Evolutionary conservation across 2,329 filamentous ascomycete genomes (phyloP).

Genomic region (Tolypocladium inflatum): DNA sequence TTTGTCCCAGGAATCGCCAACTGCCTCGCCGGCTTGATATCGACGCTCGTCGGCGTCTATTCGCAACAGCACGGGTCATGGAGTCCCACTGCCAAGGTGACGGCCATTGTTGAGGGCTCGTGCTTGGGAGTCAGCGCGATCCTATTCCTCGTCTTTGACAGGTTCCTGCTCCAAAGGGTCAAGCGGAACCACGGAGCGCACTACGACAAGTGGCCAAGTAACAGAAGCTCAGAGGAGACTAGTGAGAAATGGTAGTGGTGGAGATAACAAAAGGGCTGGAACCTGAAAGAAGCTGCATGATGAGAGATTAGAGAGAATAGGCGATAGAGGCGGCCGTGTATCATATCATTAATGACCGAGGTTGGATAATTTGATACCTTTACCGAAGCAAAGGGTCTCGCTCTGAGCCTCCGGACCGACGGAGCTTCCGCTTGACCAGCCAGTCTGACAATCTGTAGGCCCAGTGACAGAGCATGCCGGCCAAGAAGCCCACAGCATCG

Average conservation of each 20-base stretch:
- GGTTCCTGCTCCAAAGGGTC: slow-evolving; percentile 19
- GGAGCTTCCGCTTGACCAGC: slow-evolving; percentile 26
- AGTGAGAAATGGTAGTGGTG: neutral
- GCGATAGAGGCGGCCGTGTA: neutral
- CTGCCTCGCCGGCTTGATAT: slow-evolving; percentile 38
- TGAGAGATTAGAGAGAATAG: neutral
- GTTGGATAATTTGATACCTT: neutral
- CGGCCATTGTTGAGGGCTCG: slow-evolving; percentile 24
- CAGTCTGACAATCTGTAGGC: slow-evolving; percentile 45
- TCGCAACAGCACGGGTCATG: slow-evolving; percentile 33
- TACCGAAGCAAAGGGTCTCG: slow-evolving; percentile 19
- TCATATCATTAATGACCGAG: neutral
- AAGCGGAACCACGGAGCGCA: slow-evolving; percentile 16
- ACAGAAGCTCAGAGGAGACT: neutral
- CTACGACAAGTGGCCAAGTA: slow-evolving; percentile 10
- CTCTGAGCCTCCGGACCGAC: slow-evolving; percentile 14
- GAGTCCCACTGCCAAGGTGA: slow-evolving; percentile 29
- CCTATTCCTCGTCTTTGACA: slow-evolving; percentile 21
- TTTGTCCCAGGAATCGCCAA: slow-evolving; percentile 37
- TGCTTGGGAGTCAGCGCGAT: slow-evolving; percentile 14
- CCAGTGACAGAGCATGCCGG: slow-evolving; percentile 71
- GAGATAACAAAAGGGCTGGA: neutral
- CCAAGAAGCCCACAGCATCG: slow-evolving; percentile 77
- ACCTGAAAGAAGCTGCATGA: neutral
- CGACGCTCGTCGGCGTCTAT: slow-evolving; percentile 39